phyloP scores from a whole-genome alignment of 108 stramenopile species.

The Epithemia pelagica region DNA sequence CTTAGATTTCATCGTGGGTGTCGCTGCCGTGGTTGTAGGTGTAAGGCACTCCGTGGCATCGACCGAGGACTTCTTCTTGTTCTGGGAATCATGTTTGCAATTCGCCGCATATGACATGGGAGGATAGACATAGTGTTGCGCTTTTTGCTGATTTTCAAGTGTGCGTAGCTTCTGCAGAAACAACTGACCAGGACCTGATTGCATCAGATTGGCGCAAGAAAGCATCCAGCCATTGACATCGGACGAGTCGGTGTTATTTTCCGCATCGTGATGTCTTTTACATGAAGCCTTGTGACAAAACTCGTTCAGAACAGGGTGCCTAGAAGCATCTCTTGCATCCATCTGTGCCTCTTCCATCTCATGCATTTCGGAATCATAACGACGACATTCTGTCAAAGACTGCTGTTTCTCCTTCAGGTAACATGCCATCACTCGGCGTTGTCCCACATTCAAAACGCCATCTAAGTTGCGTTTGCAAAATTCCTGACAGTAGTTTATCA shows the following conservation, averaged over 20 bases:
- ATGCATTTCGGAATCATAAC: neutral
- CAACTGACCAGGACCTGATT: neutral
- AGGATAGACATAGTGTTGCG: neutral
- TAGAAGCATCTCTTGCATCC: neutral
- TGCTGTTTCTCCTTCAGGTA: conserved; percentile 39
- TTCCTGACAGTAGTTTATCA: conserved; percentile 52
- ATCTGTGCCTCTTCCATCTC: neutral
- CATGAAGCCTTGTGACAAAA: too few species aligned
- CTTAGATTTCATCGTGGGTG: neutral
- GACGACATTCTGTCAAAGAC: neutral
- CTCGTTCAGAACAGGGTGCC: neutral
- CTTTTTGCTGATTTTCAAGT: neutral
- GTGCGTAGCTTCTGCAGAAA: neutral
- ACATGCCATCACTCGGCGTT: conserved; percentile 43
- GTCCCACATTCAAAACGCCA: conserved; percentile 64
- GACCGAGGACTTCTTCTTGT: neutral
- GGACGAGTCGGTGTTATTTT: neutral
- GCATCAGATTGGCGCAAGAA: neutral
- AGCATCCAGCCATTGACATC: neutral
- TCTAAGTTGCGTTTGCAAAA: conserved; percentile 70
- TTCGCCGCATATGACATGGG: neutral
- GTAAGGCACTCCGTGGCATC: too few species aligned
- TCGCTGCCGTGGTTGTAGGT: neutral
- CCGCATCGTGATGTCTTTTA: neutral
- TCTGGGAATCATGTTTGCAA: neutral